Percentiles rank a stretch among this genome's conserved stretches.
Evolutionary conservation across 305 asterid species (phyloP).

Genomic region (Solanum hybrid): DNA sequence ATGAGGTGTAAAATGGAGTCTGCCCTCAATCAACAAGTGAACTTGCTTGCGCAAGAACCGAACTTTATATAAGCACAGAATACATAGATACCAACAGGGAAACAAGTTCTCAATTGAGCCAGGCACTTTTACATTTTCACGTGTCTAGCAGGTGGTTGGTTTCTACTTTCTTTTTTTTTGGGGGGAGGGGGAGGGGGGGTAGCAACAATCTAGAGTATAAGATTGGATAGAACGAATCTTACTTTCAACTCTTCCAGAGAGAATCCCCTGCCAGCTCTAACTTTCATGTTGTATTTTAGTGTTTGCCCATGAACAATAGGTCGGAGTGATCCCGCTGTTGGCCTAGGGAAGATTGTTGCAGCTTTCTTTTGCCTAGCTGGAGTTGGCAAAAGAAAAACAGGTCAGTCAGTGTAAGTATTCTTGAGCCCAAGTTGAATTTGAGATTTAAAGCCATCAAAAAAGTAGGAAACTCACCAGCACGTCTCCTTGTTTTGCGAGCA

Average conservation of each 20-base stretch:
- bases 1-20: neutral
- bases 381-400: constrained; percentile 10
- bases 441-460: too few species aligned
- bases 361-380: constrained; percentile 66
- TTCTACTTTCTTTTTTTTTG: too few species aligned
- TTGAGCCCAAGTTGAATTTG: too few species aligned
- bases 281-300: constrained; percentile 68
- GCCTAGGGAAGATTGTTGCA: constrained; percentile 69
- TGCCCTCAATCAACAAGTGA: neutral
- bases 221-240: neutral
- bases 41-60: neutral
- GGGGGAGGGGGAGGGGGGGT: too few species aligned
- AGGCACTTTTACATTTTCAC: too few species aligned
- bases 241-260: constrained; percentile 71
- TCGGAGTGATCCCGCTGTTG: constrained; percentile 69
- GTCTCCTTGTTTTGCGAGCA: too few species aligned
- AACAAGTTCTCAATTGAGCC: neutral
- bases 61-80: neutral
- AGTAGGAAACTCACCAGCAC: too few species aligned
- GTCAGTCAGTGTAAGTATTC: neutral
- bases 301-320: constrained; percentile 75
- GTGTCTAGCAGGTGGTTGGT: neutral
- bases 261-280: constrained; percentile 65
- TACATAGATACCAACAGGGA: constrained; percentile 8
- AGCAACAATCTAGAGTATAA: too few species aligned